Evolutionary conservation across 202 grass and related monocot genomes (phyloP), one percentile per base, ranked within the genome.

Genomic region (Thinopyrum obtusiflorum): DNA sequence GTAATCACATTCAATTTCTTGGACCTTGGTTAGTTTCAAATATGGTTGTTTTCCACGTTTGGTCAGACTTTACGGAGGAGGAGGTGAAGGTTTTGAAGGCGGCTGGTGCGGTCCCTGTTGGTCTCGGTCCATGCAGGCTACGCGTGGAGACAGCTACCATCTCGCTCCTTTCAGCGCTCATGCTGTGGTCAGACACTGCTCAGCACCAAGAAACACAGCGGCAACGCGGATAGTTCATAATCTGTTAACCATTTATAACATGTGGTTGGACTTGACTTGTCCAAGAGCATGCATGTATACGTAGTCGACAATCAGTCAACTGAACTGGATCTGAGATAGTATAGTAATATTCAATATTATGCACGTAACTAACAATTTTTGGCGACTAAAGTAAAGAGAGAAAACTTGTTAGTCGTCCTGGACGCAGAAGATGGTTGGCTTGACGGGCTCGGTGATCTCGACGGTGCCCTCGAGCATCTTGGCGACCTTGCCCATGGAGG

Each of bases 391-490:
- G 51, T 3, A 57, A 17, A 57, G 51, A 57, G 18, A 21, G 20
- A 9, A 57, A 7, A 59, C 18, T 53, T 18, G 18, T 11, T 26
- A 88, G 63, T 94, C 87, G 68, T 95, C 88, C 39, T 89, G 88
- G 6, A 87, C 83, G 91, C 93, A 95, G 92, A 97, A 97, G 92
- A 97, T 97, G 5, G 85, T 89, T 0, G 94, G 94, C 79, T 94
- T 98, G 61, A 87, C 84, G 1, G 94, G 94, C 3, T 94, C 88
- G 0, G 90, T 93, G 77, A 97, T 97, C 69, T 97, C 94, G 23
- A 97, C 85, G 1, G 94, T 91, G 0, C 94, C 94, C 63, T 94
- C 94, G 2, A 97, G 87, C 92, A 97, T 97, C 90, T 97, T 93
- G 33, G 90, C 46, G 18, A 94, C 94, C 72, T 97, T 93, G 18